Percentiles rank a stretch among this genome's conserved stretches.
Evolutionary conservation across 2,329 filamentous ascomycete species (phyloP).

Genomic region (Venturia effusa): DNA sequence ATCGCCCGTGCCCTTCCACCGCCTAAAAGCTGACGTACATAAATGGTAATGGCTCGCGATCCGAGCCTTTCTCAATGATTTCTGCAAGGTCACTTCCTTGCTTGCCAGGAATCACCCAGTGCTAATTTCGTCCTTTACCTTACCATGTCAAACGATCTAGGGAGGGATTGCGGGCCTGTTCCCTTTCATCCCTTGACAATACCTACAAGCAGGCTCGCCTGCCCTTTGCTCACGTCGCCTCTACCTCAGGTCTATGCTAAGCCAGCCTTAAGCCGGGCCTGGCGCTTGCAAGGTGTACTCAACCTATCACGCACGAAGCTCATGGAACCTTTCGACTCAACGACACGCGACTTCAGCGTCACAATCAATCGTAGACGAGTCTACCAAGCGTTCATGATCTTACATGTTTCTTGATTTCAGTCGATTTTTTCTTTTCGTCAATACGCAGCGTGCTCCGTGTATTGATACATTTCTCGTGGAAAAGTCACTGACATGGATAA

Average conservation of each 20-base stretch:
- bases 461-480: neutral
- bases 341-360: neutral
- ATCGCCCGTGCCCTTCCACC: neutral
- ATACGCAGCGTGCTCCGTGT: neutral
- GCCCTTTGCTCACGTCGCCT: neutral
- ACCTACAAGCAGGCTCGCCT: neutral
- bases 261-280: neutral
- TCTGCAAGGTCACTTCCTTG: neutral
- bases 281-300: neutral
- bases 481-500: neutral
- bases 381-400: neutral
- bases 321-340: neutral
- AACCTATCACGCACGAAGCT: neutral
- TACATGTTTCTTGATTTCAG: neutral
- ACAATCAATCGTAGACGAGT: neutral
- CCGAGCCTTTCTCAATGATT: too few species aligned
- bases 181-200: neutral
- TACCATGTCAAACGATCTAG: too few species aligned
- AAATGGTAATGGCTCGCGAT: too few species aligned
- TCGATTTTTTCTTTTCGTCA: neutral
- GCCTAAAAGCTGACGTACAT: neutral
- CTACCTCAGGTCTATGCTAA: neutral
- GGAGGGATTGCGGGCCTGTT: too few species aligned
- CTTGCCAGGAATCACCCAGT: neutral
- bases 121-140: neutral